Conservation (phyloP, 2,329 filamentous ascomycete genomes). For the Colletotrichum camelliae region DNA sequence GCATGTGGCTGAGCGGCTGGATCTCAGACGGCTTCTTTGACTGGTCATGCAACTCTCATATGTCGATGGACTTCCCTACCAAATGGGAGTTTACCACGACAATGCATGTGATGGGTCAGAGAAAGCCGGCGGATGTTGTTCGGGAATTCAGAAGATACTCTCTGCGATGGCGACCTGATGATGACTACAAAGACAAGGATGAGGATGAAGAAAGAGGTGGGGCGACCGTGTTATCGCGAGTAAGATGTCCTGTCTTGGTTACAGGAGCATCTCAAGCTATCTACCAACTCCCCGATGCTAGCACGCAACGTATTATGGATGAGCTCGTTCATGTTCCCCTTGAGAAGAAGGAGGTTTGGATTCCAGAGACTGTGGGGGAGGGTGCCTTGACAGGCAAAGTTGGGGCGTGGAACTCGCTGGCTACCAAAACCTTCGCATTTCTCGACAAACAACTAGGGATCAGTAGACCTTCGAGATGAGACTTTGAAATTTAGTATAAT, state of each 20-base stretch:
- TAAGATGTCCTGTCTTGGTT: background rate
- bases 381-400: background rate
- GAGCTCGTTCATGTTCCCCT: background rate
- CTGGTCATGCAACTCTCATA: background rate
- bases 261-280: background rate
- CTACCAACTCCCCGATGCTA: background rate
- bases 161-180: background rate
- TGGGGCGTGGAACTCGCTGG: background rate
- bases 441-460: background rate
- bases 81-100: background rate
- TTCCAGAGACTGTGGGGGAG: background rate
- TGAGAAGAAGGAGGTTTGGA: background rate
- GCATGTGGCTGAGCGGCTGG: background rate
- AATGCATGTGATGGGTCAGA: background rate
- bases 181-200: background rate
- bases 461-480: background rate
- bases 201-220: background rate
- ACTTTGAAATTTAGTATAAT: background rate
- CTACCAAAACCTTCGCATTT: background rate
- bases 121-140: background rate
- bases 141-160: background rate
- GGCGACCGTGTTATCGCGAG: background rate
- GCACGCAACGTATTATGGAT: background rate
- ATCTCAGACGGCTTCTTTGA: background rate
- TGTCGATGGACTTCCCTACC: background rate